Evolutionary conservation across 345 rosid genomes (phyloP), one percentile per base, ranked within the genome.

Genomic region (Geranium rotundifolium): DNA sequence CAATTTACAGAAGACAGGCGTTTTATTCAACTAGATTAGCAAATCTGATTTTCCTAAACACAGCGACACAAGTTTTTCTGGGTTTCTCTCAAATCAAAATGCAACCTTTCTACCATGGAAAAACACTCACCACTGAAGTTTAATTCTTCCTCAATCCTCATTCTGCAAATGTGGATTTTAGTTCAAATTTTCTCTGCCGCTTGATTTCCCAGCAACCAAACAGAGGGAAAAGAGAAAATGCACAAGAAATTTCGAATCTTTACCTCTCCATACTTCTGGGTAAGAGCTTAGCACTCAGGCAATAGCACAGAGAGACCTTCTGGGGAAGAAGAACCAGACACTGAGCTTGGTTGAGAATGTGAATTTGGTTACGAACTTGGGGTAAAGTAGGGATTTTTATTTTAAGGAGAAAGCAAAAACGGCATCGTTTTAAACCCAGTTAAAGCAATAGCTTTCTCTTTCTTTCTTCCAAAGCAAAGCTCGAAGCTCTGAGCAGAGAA

Each of bases 211-310:
- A 37, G 46, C 58, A 30, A 65, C 16, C 52, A 60, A 58, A 56
- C 63, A 4, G 65, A 60, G 27, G 34, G 15, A 59, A 54, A 56
- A 30, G 19, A 8, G 19, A 39, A 37, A 61, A 16, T 4, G 55
- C 13, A 34, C 10, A 50, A 29, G 65, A 14, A 56, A 7, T 23
- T 18, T 49, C 4, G 14, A 20, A 23, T 15, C 56, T 15, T 65
- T 81, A 92, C 99, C 98, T 92, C 98, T 78, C 89, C 97, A 78
- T 92, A 92, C 77, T 87, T 92, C 85, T 87, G 97, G 46, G 95
- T 86, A 59, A 85, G 84, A 62, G 90, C 83, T 18, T 87, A 84
- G 27, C 27, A 23, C 27, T 23, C 27, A 23, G 27, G 27, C 27
- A 23, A 23, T 23, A 23, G 27, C 27, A 23, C 2, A 23, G 27